Base-by-base conservation (phyloP, 805 yeast species). In the Wickerhamomyces bovis region DNA sequence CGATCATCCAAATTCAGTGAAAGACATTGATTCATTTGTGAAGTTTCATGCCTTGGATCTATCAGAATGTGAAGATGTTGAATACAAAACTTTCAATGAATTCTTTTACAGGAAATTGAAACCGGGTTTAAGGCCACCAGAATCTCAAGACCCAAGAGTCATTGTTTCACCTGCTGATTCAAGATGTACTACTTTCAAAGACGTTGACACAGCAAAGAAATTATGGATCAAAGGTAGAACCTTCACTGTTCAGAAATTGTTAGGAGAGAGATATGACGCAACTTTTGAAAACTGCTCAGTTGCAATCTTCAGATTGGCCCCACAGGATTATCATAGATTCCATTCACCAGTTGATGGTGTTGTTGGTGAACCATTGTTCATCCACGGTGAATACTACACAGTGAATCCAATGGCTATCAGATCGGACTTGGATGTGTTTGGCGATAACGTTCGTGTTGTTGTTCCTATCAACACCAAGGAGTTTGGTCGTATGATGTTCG, bases 361-460 rank as follows among this genome's bases (percentile, higher is more conserved):
- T 0, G 65, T 94, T 30, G 85, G 85, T 1, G 72, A 78, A 47
- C 82, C 92, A 15, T 71, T 71, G 41, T 75, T 71, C 53, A 85
- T 92, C 28, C 85, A 81, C 31, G 99, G 98, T 1, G 94, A 89
- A 57, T 92, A 92, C 62, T 92, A 88, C 62, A 92, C 98, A 0
- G 99, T 92, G 18, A 92, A 92, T 59, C 98, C 98, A 1, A 92
- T 92, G 98, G 98, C 98, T 0, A 78, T 94, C 30, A 67, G 98
- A 47, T 85, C 95, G 2, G 78, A 80, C 11, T 67, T 92, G 46
- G 98, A 92, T 63, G 97, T 92, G 1, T 94, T 80, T 66, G 96
- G 97, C 9, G 97, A 90, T 56, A 92, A 92, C 58, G 81, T 87
- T 1, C 73, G 98, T 36, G 82, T 83, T 4, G 68, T 89, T 2